Percentiles rank a stretch among this genome's conserved stretches.
Evolutionary conservation across 768 basidiomycete genomes (phyloP).

Genomic region (Gyrodon lividus): DNA sequence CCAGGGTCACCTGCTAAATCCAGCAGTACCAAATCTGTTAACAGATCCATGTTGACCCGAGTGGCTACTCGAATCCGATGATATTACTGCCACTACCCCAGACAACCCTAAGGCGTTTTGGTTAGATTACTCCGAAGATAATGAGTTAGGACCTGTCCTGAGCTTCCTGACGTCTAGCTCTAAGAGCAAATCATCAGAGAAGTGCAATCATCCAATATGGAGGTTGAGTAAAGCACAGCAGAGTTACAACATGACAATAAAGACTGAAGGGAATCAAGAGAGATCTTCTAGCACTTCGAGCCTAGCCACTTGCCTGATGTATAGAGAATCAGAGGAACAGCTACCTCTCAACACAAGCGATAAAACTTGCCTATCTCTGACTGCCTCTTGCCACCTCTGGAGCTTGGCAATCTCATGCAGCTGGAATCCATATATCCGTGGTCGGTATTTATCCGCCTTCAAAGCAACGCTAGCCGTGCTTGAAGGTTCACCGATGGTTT

Average conservation of each 20-base stretch:
- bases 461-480: conserved; percentile 81
- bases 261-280: conserved; percentile 16
- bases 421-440: conserved; percentile 96
- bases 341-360: not conserved
- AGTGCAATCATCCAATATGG: not conserved
- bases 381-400: conserved; percentile 94
- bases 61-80: too few relatives aligned
- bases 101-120: too few relatives aligned
- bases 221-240: conserved; percentile 9
- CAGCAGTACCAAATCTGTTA: too few relatives aligned
- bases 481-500: conserved; percentile 61
- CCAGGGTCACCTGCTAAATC: too few relatives aligned
- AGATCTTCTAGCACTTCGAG: conserved; percentile 47
- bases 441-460: conserved; percentile 90
- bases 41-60: too few relatives aligned
- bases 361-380: conserved; percentile 67
- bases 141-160: too few relatives aligned
- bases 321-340: conserved; percentile 7
- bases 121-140: too few relatives aligned
- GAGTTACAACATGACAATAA: conserved; percentile 1
- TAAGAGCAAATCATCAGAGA: not conserved
- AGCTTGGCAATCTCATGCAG: conserved; percentile 90
- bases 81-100: too few relatives aligned
- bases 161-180: too few relatives aligned
- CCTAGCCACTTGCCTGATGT: conserved; percentile 44